These are phyloP conservation scores for Amphicarpaea edgeworthii DNA, from an alignment of 306 rosid genomes.

Conservation along the genomic window DNA sequence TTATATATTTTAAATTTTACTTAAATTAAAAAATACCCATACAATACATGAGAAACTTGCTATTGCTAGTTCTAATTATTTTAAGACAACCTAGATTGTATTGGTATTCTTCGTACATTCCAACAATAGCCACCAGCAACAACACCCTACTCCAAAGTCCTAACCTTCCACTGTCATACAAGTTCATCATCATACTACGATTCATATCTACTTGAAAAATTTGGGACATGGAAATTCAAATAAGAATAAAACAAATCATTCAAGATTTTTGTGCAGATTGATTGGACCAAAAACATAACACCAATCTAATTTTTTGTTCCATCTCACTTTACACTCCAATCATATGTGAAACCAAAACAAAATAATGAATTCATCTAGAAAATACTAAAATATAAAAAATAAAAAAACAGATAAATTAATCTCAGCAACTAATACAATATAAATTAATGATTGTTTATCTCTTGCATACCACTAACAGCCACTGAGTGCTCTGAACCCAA, in stretches of 20 bases:
- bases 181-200: neutral
- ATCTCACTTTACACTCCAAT: conserved; percentile 35
- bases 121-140: neutral
- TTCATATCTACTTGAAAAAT: neutral
- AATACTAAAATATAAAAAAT: neutral
- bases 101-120: neutral
- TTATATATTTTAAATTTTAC: neutral
- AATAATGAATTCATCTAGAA: conserved; percentile 2
- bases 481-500: conserved; percentile 89
- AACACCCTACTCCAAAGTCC: neutral
- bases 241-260: neutral
- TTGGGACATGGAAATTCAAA: neutral
- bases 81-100: neutral
- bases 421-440: conserved; percentile 16
- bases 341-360: conserved; percentile 23
- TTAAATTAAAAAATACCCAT: neutral
- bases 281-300: neutral
- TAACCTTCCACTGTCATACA: conserved; percentile 16
- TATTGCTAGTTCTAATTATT: neutral
- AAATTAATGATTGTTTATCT: conserved; percentile 20
- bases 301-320: conserved; percentile 7
- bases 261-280: neutral
- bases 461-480: conserved; percentile 81
- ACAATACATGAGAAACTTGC: neutral
- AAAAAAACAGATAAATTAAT: conserved; percentile 5